phyloP scores from a whole-genome alignment of 2,329 filamentous ascomycete genomes.

The Cladophialophora immunda region DNA sequence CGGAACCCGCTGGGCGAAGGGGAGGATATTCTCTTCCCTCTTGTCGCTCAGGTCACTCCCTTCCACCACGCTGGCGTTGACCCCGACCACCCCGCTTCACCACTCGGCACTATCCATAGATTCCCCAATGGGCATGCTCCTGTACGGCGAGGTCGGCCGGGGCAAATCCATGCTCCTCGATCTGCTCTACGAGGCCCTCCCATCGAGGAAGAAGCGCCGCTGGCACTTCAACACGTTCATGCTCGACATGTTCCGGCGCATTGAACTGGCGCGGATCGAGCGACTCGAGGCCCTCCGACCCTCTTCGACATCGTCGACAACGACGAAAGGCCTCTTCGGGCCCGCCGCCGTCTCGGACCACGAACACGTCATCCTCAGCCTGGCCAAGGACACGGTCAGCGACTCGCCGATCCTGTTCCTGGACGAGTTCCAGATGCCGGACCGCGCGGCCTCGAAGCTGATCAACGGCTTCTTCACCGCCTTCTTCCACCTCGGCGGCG shows the following conservation, averaged over 20 bases:
- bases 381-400: constrained; percentile 78
- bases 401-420: constrained; percentile 79
- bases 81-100: constrained; percentile 72
- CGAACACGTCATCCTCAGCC: constrained; percentile 75
- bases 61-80: constrained; percentile 67
- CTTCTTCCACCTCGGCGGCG: constrained; percentile 84
- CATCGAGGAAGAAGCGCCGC: constrained; percentile 74
- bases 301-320: constrained; percentile 11
- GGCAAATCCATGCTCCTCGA: constrained; percentile 89
- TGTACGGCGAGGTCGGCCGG: constrained; percentile 83
- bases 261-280: constrained; percentile 69
- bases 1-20: neutral
- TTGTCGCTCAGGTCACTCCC: constrained; percentile 14
- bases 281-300: constrained; percentile 33
- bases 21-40: constrained; percentile 10
- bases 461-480: constrained; percentile 79
- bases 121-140: constrained; percentile 76
- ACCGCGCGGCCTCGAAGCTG: constrained; percentile 79
- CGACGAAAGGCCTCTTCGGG: constrained; percentile 21
- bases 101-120: constrained; percentile 75
- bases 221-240: constrained; percentile 91
- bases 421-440: constrained; percentile 85
- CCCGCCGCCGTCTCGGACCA: constrained; percentile 46
- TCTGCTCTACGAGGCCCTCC: constrained; percentile 78
- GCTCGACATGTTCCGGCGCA: constrained; percentile 76